phyloP scores from a whole-genome alignment of 495 filamentous ascomycete species.

The Aspergillus cristatus region DNA sequence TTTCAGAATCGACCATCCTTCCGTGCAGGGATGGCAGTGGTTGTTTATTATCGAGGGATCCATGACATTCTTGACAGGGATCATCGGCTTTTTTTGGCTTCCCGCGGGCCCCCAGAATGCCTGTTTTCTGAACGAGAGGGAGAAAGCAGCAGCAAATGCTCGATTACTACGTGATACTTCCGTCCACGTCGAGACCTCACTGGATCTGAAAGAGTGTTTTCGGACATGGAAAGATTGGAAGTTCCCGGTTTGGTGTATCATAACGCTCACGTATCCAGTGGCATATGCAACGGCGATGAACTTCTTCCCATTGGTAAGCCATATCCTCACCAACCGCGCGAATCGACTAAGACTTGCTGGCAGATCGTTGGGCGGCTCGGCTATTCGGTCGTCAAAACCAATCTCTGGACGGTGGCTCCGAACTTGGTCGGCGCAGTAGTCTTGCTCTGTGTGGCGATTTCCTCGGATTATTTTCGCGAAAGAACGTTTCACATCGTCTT shows the following conservation, averaged over 20 bases:
- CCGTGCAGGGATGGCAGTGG: conserved; percentile 55
- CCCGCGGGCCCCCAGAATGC: conserved; percentile 50
- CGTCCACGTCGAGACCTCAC: conserved; percentile 15
- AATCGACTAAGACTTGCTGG: no score
- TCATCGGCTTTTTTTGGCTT: conserved; percentile 55
- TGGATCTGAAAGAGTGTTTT: conserved; percentile 20
- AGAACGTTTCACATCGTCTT: conserved; percentile 59
- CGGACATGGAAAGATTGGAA: conserved; percentile 25
- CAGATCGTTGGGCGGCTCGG: conserved; percentile 49
- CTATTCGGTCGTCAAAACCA: conserved; percentile 52
- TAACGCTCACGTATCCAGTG: conserved; percentile 25
- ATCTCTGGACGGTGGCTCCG: conserved; percentile 62
- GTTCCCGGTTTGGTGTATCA: conserved; percentile 25
- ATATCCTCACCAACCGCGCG: no score
- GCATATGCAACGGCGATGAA: conserved; percentile 27
- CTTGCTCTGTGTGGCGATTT: conserved; percentile 54
- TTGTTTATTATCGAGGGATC: conserved; percentile 65
- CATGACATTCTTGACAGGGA: conserved; percentile 48
- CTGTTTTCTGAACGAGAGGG: conserved; percentile 48
- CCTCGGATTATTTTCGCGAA: conserved; percentile 50
- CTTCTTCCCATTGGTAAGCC: conserved; percentile 23
- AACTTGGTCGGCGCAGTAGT: conserved; percentile 56
- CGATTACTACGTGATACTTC: conserved; percentile 22
- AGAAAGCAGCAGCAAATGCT: conserved; percentile 30
- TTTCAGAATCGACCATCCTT: conserved; percentile 51